Percentiles rank a stretch among this genome's conserved stretches.
Evolutionary conservation across 768 basidiomycete species (phyloP).

Genomic region (Gymnopilus dilepis): DNA sequence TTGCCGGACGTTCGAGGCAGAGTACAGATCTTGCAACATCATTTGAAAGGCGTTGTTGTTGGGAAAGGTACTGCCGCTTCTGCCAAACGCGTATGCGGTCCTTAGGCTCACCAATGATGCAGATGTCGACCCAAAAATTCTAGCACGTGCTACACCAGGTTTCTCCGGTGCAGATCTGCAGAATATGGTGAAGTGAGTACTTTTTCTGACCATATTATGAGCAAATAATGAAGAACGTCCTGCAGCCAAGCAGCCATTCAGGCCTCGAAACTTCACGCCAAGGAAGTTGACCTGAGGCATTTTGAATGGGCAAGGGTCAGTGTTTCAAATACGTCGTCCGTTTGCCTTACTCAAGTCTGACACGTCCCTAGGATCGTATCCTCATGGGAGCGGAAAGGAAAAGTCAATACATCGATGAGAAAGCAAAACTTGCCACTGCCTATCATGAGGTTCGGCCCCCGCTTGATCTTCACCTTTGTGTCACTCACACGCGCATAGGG

Average conservation of each 20-base stretch:
- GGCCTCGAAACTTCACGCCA: constrained; percentile 84
- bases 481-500: constrained; percentile 52
- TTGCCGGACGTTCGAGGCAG: constrained; percentile 95
- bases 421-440: constrained; percentile 88
- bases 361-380: constrained; percentile 74
- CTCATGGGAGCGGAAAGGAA: constrained; percentile 96
- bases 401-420: constrained; percentile 86
- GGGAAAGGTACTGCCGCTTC: constrained; percentile 50
- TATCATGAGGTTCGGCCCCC: constrained; percentile 82
- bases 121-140: constrained; percentile 85
- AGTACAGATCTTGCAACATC: constrained; percentile 90
- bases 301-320: constrained; percentile 97
- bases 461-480: constrained; percentile 23
- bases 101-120: constrained; percentile 21
- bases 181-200: constrained; percentile 90
- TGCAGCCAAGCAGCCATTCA: constrained; percentile 89
- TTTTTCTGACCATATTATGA: constrained; percentile 6
- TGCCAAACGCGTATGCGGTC: constrained; percentile 8
- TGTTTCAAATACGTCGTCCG: constrained; percentile 3
- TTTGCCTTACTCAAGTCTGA: constrained; percentile 6
- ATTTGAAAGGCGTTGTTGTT: constrained; percentile 81
- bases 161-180: constrained; percentile 98
- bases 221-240: constrained; percentile 12
- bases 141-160: constrained; percentile 94
- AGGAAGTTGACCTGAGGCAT: constrained; percentile 75